Evolutionary conservation across 148 eudicot species (phyloP), one percentile per base, ranked within the genome.

Genomic region (Camellia sinensis): DNA sequence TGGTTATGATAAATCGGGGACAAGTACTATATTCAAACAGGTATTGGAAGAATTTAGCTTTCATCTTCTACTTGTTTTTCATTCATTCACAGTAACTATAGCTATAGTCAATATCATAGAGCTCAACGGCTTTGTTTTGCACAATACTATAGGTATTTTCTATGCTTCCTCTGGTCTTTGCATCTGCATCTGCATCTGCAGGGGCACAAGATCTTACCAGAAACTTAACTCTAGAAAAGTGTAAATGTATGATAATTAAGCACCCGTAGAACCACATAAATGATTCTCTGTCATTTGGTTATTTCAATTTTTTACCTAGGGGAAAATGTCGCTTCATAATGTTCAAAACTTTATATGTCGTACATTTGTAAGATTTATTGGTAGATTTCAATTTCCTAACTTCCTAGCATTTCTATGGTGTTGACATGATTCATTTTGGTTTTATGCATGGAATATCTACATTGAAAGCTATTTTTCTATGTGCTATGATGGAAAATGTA

Each of bases 11-110:
- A 84, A 88, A 73, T 93, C 98, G 19, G 99, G 99, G 65, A 88
- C 92, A 52, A 90, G 97, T 81, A 89, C 99, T 79, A 85, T 93
- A 59, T 91, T 85, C 82, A 96, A 96, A 88, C 98, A 96, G 97
- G 99, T 93, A 82, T 11, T 65, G 12, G 15, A 59, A 60, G 10
- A 65, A 66, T 29, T 59, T 46, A 67, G 12, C 29, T 48, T 65
- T 8, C 64, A n/a, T 71, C 7, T 43, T 40, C 41, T 57, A 1
- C n/a, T 59, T 44, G 14, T 44, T 37, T 29, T 64, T 2, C 67
- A 22, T 57, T 52, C n/a, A 40, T 76, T 67, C 41, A 19, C 13
- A 44, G 17, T 44, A 13, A 41, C 53, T 13, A 1, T 40, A 75
- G n/a, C 46, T 7, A 70, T 18, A 9, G 45, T 52, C 50, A 19